A percentile compares a stretch with the other conserved stretches of the same genome.
These are phyloP conservation scores for Nemophila menziesii DNA, from an alignment of 257 asterid genomes.

Conservation along the genomic window DNA sequence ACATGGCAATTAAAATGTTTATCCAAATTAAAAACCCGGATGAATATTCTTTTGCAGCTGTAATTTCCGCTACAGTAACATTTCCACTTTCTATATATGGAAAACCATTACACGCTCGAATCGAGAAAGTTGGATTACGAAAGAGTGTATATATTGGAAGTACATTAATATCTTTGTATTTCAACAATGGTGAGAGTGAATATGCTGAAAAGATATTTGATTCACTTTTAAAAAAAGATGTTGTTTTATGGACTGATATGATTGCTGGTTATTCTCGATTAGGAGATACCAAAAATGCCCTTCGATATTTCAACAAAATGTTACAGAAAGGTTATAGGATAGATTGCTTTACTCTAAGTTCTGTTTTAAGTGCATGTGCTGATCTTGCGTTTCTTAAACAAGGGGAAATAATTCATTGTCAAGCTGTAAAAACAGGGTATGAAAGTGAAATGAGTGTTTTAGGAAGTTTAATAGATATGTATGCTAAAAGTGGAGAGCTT, in stretches of 20 bases:
- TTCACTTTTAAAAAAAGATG: constrained; percentile 40
- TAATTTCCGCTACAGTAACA: constrained; percentile 31
- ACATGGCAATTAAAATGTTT: constrained; percentile 42
- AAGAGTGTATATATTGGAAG: constrained; percentile 40
- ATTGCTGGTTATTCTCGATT: constrained; percentile 58
- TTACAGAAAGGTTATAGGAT: constrained; percentile 21
- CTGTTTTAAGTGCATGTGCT: constrained; percentile 64
- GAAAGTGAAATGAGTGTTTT: constrained; percentile 41
- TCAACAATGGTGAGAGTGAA: constrained; percentile 31
- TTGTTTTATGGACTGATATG: constrained; percentile 85
- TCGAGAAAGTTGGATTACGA: constrained; percentile 47
- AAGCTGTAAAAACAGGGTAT: constrained; percentile 46
- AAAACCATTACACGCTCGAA: constrained; percentile 60
- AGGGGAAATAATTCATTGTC: constrained; percentile 67
- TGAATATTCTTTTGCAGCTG: constrained; percentile 64
- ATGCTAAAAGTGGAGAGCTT: constrained; percentile 73
- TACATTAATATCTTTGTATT: constrained; percentile 59
- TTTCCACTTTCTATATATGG: constrained; percentile 47
- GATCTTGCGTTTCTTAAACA: constrained; percentile 59
- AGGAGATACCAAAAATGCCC: constrained; percentile 54
- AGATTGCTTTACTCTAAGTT: constrained; percentile 56
- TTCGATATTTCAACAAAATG: constrained; percentile 40
- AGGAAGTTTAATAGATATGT: constrained; percentile 68
- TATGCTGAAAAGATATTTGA: constrained; percentile 46
- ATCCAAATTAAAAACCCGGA: constrained; percentile 42